Conservation (phyloP, 1,284 basidiomycete genomes). For the Rhodotorula sp. region DNA sequence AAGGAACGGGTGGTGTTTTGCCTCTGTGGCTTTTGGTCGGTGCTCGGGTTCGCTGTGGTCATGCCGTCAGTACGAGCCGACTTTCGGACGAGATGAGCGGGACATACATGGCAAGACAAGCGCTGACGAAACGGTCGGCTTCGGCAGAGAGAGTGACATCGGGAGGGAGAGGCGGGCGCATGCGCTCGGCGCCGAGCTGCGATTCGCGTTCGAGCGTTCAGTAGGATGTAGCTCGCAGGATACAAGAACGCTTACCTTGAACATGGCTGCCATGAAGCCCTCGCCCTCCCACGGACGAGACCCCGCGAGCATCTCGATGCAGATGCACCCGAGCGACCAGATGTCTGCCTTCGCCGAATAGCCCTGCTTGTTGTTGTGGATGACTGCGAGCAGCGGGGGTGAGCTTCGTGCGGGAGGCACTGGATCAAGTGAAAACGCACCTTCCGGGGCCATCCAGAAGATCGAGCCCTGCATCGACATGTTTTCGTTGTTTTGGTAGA, state of each 20-base stretch:
- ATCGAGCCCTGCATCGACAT: slow-evolving; percentile 87
- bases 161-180: slow-evolving; percentile 83
- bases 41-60: slow-evolving; percentile 72
- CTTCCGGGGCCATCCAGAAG: slow-evolving; percentile 98
- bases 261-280: slow-evolving; percentile 88
- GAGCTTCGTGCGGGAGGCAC: background rate
- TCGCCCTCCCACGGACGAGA: slow-evolving; percentile 88
- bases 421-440: slow-evolving; percentile 6
- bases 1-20: slow-evolving; percentile 83
- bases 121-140: slow-evolving; percentile 81
- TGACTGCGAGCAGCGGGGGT: slow-evolving; percentile 55
- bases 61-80: background rate
- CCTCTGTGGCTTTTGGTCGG: slow-evolving; percentile 78
- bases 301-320: slow-evolving; percentile 97
- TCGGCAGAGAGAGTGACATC: slow-evolving; percentile 72
- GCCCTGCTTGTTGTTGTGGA: slow-evolving; percentile 70
- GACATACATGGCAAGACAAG: slow-evolving; percentile 84
- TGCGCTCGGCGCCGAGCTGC: slow-evolving; percentile 76
- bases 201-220: slow-evolving; percentile 11
- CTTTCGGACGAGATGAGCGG: too few relatives aligned
- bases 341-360: slow-evolving; percentile 98
- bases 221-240: background rate
- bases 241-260: slow-evolving; percentile 64
- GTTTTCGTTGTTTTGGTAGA: slow-evolving; percentile 76
- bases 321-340: slow-evolving; percentile 96